Percentiles rank a stretch among this genome's conserved stretches.
Conservation (phyloP, 345 rosid genomes). For the thale cress (Arabidopsis thaliana) region TAIR10.1 NC_003070.9:28734001-28734500, state of each 20-base stretch:
- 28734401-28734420: not conserved
- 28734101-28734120: constrained; percentile 21
- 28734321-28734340: constrained; percentile 22
- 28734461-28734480: not conserved
- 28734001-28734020: no score
- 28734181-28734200: constrained; percentile 42
- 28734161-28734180: constrained; percentile 55
- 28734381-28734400: not conserved
- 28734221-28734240: constrained; percentile 15
- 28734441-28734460: not conserved
- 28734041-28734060: not conserved
- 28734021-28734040: no score
- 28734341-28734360: constrained; percentile 22
- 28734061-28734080: not conserved
- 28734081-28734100: not conserved
- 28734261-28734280: not conserved
- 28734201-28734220: constrained; percentile 37
- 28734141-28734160: constrained; percentile 49
- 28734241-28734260: not conserved
- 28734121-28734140: constrained; percentile 8
- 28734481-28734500: constrained; percentile 18
- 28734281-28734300: not conserved
- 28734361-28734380: constrained; percentile 8
- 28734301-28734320: not conserved
- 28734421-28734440: constrained; percentile 21